Percentiles rank a stretch among this genome's conserved stretches.
Conservation (phyloP, 2,329 filamentous ascomycete genomes). For the Exophiala spinifera region DNA sequence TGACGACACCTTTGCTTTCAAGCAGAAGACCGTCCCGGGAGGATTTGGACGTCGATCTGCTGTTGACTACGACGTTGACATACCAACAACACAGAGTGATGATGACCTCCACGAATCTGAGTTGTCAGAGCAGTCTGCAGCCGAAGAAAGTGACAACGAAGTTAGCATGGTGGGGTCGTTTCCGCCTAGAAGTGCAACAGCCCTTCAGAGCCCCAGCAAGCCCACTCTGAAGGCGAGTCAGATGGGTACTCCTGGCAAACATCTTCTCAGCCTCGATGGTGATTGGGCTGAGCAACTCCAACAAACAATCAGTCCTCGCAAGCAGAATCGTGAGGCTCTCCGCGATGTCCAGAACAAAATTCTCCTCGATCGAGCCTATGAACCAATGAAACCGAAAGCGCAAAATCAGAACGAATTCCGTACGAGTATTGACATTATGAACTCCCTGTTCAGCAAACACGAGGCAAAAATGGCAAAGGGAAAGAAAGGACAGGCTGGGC, state of each 20-base stretch:
- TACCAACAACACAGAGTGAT: conserved; percentile 73
- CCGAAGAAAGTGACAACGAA: conserved; percentile 58
- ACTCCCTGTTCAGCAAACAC: conserved; percentile 79
- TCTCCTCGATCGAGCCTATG: conserved; percentile 48
- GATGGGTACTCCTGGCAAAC: conserved; percentile 53
- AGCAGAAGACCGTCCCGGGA: conserved; percentile 64
- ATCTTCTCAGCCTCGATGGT: conserved; percentile 59
- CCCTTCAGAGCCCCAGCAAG: conserved; percentile 20
- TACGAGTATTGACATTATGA: conserved; percentile 94
- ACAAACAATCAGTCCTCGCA: conserved; percentile 89
- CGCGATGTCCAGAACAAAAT: conserved; percentile 61
- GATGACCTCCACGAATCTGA: conserved; percentile 67
- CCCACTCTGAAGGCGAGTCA: conserved; percentile 24
- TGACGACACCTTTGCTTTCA: conserved; percentile 59
- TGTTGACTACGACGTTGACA: conserved; percentile 56
- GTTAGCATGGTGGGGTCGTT: conserved; percentile 82
- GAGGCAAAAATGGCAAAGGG: conserved; percentile 52
- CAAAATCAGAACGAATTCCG: conserved; percentile 62
- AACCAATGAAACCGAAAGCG: conserved; percentile 30
- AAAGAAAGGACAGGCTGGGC: conserved; percentile 55
- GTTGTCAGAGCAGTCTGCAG: conserved; percentile 60
- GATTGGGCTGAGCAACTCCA: conserved; percentile 94
- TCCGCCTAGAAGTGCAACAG: conserved; percentile 53
- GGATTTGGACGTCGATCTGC: conserved; percentile 68
- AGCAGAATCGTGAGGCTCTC: conserved; percentile 77